These are phyloP conservation scores for Panicum miliaceum DNA, from an alignment of 176 grass and related monocot genomes.

Conservation along the genomic window DNA sequence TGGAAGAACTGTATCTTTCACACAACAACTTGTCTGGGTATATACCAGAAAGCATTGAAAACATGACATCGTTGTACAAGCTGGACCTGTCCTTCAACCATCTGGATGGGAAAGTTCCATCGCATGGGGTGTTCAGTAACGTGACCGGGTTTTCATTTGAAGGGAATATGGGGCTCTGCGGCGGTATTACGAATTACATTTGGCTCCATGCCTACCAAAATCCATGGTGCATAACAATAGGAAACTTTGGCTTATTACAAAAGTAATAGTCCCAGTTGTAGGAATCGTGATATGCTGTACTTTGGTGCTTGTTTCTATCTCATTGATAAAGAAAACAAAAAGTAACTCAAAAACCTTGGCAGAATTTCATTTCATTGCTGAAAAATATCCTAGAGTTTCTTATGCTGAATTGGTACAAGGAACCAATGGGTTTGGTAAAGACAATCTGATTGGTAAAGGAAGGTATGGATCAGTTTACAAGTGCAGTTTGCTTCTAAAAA, in stretches of 20 bases:
- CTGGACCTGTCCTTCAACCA: slow-evolving; percentile 57
- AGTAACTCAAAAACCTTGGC: neutral
- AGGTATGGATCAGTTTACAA: slow-evolving; percentile 48
- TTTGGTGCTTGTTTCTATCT: neutral
- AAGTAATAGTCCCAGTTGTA: neutral
- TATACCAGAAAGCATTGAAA: slow-evolving; percentile 41
- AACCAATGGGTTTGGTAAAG: slow-evolving; percentile 18
- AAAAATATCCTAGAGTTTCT: slow-evolving; percentile 1
- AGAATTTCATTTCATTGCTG: too few relatives aligned
- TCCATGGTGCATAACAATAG: neutral
- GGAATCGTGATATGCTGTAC: neutral
- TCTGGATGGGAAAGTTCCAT: slow-evolving; percentile 41
- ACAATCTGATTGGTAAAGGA: slow-evolving; percentile 44
- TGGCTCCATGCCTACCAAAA: slow-evolving; percentile 11
- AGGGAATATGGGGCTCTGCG: slow-evolving; percentile 45
- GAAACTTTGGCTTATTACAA: neutral
- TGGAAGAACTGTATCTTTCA: too few relatives aligned
- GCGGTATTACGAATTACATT: slow-evolving; percentile 34
- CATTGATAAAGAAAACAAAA: neutral
- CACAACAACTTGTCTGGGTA: slow-evolving; percentile 21
- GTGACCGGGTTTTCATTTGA: slow-evolving; percentile 18
- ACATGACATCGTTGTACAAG: slow-evolving; percentile 9
- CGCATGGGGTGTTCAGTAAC: slow-evolving; percentile 46
- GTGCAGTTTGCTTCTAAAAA: neutral
- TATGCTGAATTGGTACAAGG: slow-evolving; percentile 38